Percentiles rank a stretch among this genome's conserved stretches.
Evolutionary conservation across 108 stramenopile genomes (phyloP).

Genomic region (Cyclotella choctawhatcheeana): DNA sequence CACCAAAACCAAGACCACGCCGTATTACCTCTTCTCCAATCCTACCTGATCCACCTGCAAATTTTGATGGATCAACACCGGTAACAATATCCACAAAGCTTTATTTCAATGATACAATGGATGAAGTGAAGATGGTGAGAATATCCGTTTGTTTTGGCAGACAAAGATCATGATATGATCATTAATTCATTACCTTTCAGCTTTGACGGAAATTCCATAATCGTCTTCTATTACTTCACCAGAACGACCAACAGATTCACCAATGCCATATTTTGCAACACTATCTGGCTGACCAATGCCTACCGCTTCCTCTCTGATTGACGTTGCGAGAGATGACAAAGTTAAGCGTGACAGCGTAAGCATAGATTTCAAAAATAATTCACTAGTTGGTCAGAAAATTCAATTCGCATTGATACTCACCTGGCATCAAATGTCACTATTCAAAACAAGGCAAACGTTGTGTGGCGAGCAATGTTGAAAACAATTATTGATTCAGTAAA

Average conservation of each 20-base stretch:
- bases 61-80: slow-evolving; percentile 86
- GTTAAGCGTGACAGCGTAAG: too few relatives aligned
- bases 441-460: too few relatives aligned
- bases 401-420: too few relatives aligned
- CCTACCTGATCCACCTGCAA: slow-evolving; percentile 70
- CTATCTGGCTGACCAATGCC: slow-evolving; percentile 87
- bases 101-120: not conserved
- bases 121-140: not conserved
- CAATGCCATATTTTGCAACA: slow-evolving; percentile 79
- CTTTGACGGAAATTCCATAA: slow-evolving; percentile 88
- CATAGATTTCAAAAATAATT: too few relatives aligned
- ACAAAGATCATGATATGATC: too few relatives aligned
- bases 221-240: slow-evolving; percentile 83
- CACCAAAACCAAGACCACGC: slow-evolving; percentile 78
- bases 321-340: too few relatives aligned
- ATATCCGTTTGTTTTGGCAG: too few relatives aligned
- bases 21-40: slow-evolving; percentile 80
- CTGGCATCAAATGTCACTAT: slow-evolving; percentile 81
- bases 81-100: slow-evolving; percentile 89
- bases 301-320: slow-evolving; percentile 72
- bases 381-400: too few relatives aligned
- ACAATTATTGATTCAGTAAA: too few relatives aligned
- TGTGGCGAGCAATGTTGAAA: too few relatives aligned
- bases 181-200: too few relatives aligned
- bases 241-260: slow-evolving; percentile 66